Conservation (phyloP, 2,329 filamentous ascomycete species). For the Allantophomopsis lycopodina region DNA sequence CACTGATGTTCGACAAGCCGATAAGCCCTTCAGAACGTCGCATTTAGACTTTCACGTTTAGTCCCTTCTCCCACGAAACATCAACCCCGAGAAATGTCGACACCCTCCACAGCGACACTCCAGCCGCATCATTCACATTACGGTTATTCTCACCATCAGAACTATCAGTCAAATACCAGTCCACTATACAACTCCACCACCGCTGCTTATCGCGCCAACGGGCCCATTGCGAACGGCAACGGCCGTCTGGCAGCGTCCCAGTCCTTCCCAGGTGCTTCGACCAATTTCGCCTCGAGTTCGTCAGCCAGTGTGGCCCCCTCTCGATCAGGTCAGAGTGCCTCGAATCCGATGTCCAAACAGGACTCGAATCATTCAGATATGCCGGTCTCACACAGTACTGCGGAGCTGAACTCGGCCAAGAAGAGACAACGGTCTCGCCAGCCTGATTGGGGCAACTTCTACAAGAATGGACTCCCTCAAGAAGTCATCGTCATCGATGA, state of each 20-base stretch:
- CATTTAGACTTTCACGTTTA: neutral
- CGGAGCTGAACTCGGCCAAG: slow-evolving; percentile 18
- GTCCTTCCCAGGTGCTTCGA: slow-evolving; percentile 16
- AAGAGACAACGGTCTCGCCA: slow-evolving; percentile 26
- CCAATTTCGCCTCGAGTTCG: slow-evolving; percentile 13
- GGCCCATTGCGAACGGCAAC: slow-evolving; percentile 20
- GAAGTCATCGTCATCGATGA: slow-evolving; percentile 77
- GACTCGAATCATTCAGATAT: slow-evolving; percentile 20
- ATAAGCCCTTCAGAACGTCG: too few relatives aligned
- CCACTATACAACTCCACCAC: slow-evolving; percentile 8
- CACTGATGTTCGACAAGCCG: too few relatives aligned
- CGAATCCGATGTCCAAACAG: slow-evolving; percentile 8
- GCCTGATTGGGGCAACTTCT: slow-evolving; percentile 70
- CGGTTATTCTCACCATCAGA: slow-evolving; percentile 41
- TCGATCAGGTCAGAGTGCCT: slow-evolving; percentile 9
- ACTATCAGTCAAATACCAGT: slow-evolving; percentile 35
- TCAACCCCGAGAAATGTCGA: slow-evolving; percentile 47
- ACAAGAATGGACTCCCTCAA: slow-evolving; percentile 70
- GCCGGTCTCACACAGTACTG: slow-evolving; percentile 17
- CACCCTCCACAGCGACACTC: slow-evolving; percentile 63
- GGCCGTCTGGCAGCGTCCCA: slow-evolving; percentile 17
- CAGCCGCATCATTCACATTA: slow-evolving; percentile 54
- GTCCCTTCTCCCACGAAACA: slow-evolving; percentile 1
- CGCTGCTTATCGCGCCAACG: slow-evolving; percentile 31
- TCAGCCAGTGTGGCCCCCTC: slow-evolving; percentile 11